A percentile compares a stretch with the other conserved stretches of the same genome.
These are phyloP conservation scores for Phaeosphaeriaceae sp. DNA, from an alignment of 2,329 filamentous ascomycete genomes.

Conservation along the genomic window DNA sequence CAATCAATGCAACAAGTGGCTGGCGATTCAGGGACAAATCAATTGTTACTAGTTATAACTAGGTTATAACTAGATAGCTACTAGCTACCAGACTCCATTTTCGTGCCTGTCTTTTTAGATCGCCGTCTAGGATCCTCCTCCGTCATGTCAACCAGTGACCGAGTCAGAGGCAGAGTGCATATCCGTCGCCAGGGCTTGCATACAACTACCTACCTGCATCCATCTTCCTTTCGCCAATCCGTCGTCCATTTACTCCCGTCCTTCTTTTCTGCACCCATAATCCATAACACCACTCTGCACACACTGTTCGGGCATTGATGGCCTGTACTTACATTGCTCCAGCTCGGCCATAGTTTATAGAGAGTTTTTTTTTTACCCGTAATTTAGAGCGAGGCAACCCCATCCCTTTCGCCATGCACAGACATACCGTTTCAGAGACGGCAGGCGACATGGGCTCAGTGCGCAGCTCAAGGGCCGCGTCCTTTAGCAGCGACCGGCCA, in stretches of 20 bases:
- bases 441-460: slow-evolving; percentile 39
- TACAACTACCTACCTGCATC: no score
- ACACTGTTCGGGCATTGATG: slow-evolving; percentile 6
- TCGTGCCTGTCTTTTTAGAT: no score
- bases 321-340: not conserved
- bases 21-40: no score
- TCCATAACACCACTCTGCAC: not conserved
- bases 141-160: no score
- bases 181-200: not conserved
- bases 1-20: no score
- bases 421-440: slow-evolving; percentile 43
- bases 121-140: slow-evolving; percentile 9
- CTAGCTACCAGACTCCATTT: no score
- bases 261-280: not conserved
- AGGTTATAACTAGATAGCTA: no score
- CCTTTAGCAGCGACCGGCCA: slow-evolving; percentile 72
- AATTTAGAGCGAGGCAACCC: slow-evolving; percentile 6
- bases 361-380: not conserved
- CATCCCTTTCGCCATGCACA: slow-evolving; percentile 35
- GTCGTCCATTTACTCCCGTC: no score
- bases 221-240: no score
- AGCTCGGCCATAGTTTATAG: no score
- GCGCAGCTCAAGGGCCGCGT: slow-evolving; percentile 52
- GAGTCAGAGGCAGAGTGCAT: no score
- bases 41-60: no score